Evolutionary conservation across 129 eudicot species (phyloP).

Genomic region (Daucus carota): DNA sequence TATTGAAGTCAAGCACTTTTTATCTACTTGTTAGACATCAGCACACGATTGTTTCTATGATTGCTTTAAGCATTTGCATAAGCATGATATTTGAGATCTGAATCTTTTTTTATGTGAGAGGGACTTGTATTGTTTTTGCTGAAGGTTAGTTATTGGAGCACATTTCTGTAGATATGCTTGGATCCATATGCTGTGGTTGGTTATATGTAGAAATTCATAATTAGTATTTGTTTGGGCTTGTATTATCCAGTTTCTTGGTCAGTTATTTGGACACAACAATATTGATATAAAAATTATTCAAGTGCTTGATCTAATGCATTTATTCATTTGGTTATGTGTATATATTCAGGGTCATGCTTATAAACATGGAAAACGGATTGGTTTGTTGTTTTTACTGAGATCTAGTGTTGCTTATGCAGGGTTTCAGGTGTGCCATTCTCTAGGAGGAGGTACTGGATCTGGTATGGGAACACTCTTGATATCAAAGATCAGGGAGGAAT

Average conservation of each 20-base stretch:
- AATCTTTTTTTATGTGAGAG: background rate
- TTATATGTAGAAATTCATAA: too few species aligned
- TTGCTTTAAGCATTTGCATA: background rate
- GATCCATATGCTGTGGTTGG: too few species aligned
- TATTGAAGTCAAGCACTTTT: too few species aligned
- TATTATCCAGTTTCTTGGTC: background rate
- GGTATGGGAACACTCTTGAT: constrained; percentile 43
- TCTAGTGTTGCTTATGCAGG: constrained; percentile 15
- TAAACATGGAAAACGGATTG: background rate
- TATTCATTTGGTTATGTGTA: background rate
- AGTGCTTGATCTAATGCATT: background rate
- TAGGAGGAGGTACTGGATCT: constrained; percentile 40
- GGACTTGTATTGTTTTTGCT: too few species aligned
- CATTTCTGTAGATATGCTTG: background rate
- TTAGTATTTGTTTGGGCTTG: background rate
- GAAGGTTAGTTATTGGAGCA: too few species aligned
- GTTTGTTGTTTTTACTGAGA: background rate
- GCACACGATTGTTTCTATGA: background rate
- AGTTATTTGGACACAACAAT: background rate
- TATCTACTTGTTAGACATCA: background rate
- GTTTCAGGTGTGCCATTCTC: constrained; percentile 38
- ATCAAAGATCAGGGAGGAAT: constrained; percentile 34
- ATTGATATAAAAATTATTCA: too few species aligned
- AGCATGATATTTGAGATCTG: background rate
- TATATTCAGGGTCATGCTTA: background rate